Conservation (phyloP, 2,329 filamentous ascomycete species). For the Apiospora phragmitis region DNA sequence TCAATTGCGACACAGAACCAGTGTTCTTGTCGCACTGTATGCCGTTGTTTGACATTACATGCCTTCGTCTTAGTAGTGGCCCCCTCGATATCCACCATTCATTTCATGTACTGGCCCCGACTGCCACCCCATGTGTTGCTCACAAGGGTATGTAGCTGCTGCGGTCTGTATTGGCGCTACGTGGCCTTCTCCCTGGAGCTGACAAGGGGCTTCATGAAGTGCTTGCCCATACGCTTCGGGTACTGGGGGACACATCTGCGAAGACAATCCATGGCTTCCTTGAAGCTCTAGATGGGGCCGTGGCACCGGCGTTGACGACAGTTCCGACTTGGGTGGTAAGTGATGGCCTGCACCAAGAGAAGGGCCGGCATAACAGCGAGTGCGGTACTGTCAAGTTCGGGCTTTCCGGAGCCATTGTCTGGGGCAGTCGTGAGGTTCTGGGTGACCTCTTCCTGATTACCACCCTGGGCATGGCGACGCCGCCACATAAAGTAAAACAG, state of each 20-base stretch:
- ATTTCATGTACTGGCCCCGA: slow-evolving; percentile 31
- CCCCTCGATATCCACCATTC: slow-evolving; percentile 20
- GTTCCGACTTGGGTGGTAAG: slow-evolving; percentile 20
- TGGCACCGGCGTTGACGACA: slow-evolving; percentile 16
- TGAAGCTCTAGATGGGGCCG: slow-evolving; percentile 21
- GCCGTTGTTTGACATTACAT: background rate
- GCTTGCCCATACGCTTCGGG: slow-evolving; percentile 23
- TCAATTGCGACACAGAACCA: background rate
- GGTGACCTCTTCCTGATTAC: background rate
- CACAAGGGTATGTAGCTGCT: slow-evolving; percentile 18
- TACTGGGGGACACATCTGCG: background rate
- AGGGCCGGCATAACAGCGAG: slow-evolving; percentile 11
- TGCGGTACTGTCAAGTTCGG: slow-evolving; percentile 27
- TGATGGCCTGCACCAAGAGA: slow-evolving; percentile 18
- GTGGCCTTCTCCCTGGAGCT: slow-evolving; percentile 16
- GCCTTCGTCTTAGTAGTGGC: background rate
- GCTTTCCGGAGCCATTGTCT: slow-evolving; percentile 18
- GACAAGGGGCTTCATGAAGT: slow-evolving; percentile 25
- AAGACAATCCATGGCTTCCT: slow-evolving; percentile 13
- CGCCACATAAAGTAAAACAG: slow-evolving; percentile 37
- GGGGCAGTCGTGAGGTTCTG: background rate
- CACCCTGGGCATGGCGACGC: slow-evolving; percentile 18
- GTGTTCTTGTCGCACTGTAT: background rate
- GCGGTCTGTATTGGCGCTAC: slow-evolving; percentile 20
- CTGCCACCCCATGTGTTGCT: slow-evolving; percentile 26